Conservation (phyloP, 2,329 filamentous ascomycete genomes). For the Diaporthe ilicicola region DNA sequence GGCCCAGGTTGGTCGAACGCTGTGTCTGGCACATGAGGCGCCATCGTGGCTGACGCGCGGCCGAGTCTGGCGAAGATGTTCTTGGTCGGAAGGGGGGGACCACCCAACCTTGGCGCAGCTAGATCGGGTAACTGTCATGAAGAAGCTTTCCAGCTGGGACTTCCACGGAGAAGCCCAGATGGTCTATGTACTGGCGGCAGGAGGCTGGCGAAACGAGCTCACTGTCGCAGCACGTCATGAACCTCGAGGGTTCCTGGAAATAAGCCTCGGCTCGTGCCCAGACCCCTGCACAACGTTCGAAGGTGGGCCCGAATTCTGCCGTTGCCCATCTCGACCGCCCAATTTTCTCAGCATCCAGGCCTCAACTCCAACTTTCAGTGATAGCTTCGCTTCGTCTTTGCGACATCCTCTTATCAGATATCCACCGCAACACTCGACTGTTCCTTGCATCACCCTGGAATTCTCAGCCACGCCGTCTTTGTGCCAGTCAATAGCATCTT, state of each 20-base stretch:
- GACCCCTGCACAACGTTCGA: slow-evolving; percentile 13
- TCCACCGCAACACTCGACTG: background rate
- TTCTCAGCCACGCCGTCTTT: too few relatives aligned
- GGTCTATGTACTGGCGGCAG: background rate
- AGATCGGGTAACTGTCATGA: background rate
- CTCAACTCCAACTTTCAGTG: background rate
- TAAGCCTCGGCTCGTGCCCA: slow-evolving; percentile 29
- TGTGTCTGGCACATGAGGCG: slow-evolving; percentile 27
- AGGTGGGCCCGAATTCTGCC: slow-evolving; percentile 30
- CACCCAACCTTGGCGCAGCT: background rate
- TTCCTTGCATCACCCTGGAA: too few relatives aligned
- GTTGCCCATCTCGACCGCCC: slow-evolving; percentile 30
- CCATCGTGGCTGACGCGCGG: slow-evolving; percentile 14
- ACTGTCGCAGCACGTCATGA: slow-evolving; percentile 3
- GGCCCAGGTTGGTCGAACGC: slow-evolving; percentile 24
- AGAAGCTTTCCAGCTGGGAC: background rate
- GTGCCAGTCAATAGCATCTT: background rate
- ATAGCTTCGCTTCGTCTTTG: background rate
- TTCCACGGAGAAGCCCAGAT: background rate
- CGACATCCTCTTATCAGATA: background rate
- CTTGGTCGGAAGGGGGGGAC: background rate
- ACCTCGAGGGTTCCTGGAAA: background rate
- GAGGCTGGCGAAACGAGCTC: background rate
- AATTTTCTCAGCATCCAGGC: slow-evolving; percentile 30
- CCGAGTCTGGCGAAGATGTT: background rate